These are phyloP conservation scores for Isoetes taiwanensis DNA, from an alignment of 75 land plant genomes.

Conservation along the genomic window DNA sequence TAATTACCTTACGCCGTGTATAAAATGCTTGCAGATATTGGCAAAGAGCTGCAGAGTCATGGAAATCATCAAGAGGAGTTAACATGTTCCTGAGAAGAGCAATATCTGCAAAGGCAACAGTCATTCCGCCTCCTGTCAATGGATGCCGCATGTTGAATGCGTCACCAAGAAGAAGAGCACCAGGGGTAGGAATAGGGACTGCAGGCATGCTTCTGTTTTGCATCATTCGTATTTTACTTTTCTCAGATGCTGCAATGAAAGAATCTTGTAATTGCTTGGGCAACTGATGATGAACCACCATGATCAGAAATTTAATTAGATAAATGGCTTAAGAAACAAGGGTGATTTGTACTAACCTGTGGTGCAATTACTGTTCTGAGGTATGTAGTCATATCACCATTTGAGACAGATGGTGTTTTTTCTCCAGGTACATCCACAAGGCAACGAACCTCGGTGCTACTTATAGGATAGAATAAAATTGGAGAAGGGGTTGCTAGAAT, in stretches of 20 bases:
- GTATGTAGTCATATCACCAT: slow-evolving; percentile 77
- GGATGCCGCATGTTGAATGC: slow-evolving; percentile 98
- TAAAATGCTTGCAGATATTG: slow-evolving; percentile 74
- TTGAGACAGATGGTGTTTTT: slow-evolving; percentile 69
- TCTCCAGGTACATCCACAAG: slow-evolving; percentile 85
- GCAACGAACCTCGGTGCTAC: slow-evolving; percentile 82
- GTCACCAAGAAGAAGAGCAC: slow-evolving; percentile 85
- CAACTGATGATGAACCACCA: slow-evolving; percentile 40
- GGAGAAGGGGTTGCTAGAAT: slow-evolving; percentile 80
- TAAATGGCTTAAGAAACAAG: background rate
- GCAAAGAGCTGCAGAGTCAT: slow-evolving; percentile 50
- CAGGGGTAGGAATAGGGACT: slow-evolving; percentile 74
- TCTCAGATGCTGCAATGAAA: slow-evolving; percentile 52
- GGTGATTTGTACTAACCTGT: slow-evolving; percentile 38
- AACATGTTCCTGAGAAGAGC: slow-evolving; percentile 56
- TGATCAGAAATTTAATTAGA: background rate
- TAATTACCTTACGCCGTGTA: slow-evolving; percentile 71
- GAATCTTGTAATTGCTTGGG: slow-evolving; percentile 50
- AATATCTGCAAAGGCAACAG: slow-evolving; percentile 85
- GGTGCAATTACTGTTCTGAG: slow-evolving; percentile 70
- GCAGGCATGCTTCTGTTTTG: slow-evolving; percentile 93
- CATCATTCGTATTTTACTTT: slow-evolving; percentile 61
- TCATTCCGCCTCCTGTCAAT: slow-evolving; percentile 95
- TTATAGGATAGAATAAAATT: slow-evolving; percentile 83
- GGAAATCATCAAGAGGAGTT: slow-evolving; percentile 47